Conservation (phyloP, 495 filamentous ascomycete genomes). For the Hypoxylon fuscum region DNA sequence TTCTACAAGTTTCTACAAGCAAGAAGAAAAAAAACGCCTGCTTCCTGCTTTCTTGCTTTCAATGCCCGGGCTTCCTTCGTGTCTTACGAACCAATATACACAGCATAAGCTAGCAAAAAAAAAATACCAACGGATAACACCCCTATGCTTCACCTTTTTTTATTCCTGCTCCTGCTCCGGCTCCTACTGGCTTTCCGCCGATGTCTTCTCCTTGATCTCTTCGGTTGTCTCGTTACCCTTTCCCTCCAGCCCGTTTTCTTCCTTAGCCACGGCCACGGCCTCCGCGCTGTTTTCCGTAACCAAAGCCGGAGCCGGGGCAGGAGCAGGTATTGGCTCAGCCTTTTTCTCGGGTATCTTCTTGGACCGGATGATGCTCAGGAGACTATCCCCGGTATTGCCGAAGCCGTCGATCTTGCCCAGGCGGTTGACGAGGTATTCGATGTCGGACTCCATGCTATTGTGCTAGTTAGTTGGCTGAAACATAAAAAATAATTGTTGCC, state of each 20-base stretch:
- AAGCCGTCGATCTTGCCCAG: slow-evolving; percentile 85
- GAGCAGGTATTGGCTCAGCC: neutral
- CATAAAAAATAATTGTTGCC: no score
- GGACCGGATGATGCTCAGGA: slow-evolving; percentile 71
- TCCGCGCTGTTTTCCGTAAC: slow-evolving; percentile 11
- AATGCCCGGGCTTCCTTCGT: no score
- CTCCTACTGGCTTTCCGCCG: slow-evolving; percentile 29
- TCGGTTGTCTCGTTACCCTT: slow-evolving; percentile 13
- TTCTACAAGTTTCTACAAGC: neutral
- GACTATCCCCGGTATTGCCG: slow-evolving; percentile 70
- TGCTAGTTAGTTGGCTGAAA: slow-evolving; percentile 30
- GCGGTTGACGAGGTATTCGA: slow-evolving; percentile 75
- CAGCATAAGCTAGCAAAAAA: neutral
- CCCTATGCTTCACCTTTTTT: slow-evolving; percentile 13
- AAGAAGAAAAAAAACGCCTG: slow-evolving; percentile 24
- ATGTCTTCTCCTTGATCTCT: slow-evolving; percentile 8
- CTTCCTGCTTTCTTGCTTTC: slow-evolving; percentile 28
- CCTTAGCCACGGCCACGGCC: slow-evolving; percentile 9
- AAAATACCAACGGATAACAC: slow-evolving; percentile 7
- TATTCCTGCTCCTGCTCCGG: no score
- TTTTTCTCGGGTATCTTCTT: slow-evolving; percentile 58
- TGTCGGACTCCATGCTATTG: slow-evolving; percentile 79
- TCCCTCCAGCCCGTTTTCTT: slow-evolving; percentile 9
- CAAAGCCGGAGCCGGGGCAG: slow-evolving; percentile 1
- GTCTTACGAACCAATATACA: slow-evolving; percentile 19